Evolutionary conservation across 805 yeast species (phyloP), one percentile per base, ranked within the genome.

Genomic region (Cyberlindnera sargentensis): DNA sequence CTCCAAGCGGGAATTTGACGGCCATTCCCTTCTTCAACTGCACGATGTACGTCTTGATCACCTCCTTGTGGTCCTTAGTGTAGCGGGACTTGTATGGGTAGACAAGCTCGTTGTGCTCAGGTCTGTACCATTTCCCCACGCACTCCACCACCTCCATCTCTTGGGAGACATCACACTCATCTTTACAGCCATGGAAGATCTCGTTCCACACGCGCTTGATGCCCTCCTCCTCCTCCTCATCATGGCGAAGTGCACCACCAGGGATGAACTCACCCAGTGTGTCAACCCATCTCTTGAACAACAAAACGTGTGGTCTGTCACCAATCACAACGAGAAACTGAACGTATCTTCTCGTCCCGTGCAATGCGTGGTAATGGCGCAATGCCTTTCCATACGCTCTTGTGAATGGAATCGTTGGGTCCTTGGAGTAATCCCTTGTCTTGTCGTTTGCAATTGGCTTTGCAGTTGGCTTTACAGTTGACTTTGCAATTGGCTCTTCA

Each of bases 121-220:
- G 53, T 43, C 52, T 50, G 31, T 39, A 48, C 56, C 52, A 50
- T 31, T 40, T 45, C 3, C 36, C 46, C 3, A 46, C 8, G 7
- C 43, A 29, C 4, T 42, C 42, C n/a, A 31, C 37, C 32, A 45
- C 43, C 25, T 41, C 28, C 29, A 49, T 43, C 15, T 44, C 47
- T 7, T 32, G 34, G 20, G 34, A 33, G 27, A 35, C 42, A 30
- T 35, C 37, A 15, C 30, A 25, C 2, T 29, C 39, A 2, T 40
- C 36, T 4, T 37, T 39, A 3, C 25, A 37, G 10, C 36, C 45
- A 28, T 44, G 35, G 40, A 52, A 52, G n/a, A 46, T 7, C 3
- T 45, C 48, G 4, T 31, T 28, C 46, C 51, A 46, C 1, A 49
- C 31, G 20, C 52, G 37, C 36, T 43, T 30, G 4, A 34, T 4